phyloP scores from a whole-genome alignment of 768 basidiomycete species.

The Leucosporidium yakuticum region DNA sequence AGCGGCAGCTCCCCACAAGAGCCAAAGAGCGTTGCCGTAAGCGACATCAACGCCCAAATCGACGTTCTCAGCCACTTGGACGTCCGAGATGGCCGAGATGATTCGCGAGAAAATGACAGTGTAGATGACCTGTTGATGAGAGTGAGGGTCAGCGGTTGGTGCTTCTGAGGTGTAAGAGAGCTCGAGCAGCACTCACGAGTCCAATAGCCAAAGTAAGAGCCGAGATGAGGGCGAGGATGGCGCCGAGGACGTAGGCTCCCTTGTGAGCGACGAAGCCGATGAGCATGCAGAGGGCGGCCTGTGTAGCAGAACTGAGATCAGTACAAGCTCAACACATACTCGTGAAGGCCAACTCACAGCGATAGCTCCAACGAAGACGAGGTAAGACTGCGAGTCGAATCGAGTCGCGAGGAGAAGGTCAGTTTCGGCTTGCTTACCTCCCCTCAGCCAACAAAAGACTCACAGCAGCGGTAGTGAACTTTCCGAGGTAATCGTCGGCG shows the following conservation, averaged over 20 bases:
- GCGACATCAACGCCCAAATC: constrained; percentile 17
- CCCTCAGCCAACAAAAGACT: not conserved
- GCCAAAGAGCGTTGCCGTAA: constrained; percentile 11
- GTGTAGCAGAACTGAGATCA: constrained; percentile 6
- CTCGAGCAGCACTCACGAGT: not conserved
- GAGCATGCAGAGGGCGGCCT: constrained; percentile 12
- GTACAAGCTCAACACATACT: not conserved
- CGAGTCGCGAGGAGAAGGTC: not conserved
- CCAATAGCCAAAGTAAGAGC: constrained; percentile 21
- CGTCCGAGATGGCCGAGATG: constrained; percentile 21
- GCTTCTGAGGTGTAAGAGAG: no score
- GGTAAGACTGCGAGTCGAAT: not conserved
- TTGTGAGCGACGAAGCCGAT: constrained; percentile 20
- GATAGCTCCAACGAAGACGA: constrained; percentile 9
- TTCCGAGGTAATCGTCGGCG: constrained; percentile 1
- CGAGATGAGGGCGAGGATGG: constrained; percentile 9
- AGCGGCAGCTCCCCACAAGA: no score
- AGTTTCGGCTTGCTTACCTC: no score
- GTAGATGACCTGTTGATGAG: constrained; percentile 5
- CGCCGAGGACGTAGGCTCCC: constrained; percentile 15
- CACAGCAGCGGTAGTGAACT: constrained; percentile 6
- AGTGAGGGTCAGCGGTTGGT: no score
- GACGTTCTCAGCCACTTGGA: not conserved
- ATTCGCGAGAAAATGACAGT: constrained; percentile 18
- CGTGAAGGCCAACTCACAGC: not conserved